Percentiles rank a stretch among this genome's conserved stretches.
Conservation (phyloP, 1,284 basidiomycete species). For the Flammula alnicola region DNA sequence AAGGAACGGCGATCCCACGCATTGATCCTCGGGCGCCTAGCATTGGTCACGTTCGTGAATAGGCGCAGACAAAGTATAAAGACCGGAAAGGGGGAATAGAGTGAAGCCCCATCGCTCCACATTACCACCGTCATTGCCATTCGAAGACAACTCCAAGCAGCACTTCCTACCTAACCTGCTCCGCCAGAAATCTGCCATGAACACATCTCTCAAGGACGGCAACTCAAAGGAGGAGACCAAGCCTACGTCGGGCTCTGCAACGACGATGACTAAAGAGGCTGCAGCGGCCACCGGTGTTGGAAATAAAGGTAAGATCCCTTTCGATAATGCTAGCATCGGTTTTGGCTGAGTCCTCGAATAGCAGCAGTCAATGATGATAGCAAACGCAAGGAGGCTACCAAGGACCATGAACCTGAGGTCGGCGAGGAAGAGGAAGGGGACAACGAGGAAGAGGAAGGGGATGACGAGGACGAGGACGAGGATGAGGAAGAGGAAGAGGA, state of each 20-base stretch:
- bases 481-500: constrained; percentile 17
- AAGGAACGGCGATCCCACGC: background rate
- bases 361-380: no score
- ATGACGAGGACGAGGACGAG: constrained; percentile 4
- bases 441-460: constrained; percentile 3
- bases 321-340: no score
- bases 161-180: no score
- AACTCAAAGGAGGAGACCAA: background rate
- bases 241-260: background rate
- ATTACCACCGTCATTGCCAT: constrained; percentile 1
- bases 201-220: no score
- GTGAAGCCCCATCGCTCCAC: background rate
- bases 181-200: no score
- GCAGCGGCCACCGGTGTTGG: no score
- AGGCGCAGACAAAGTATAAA: background rate
- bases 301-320: no score
- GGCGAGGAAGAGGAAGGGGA: background rate
- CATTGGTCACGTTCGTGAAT: no score
- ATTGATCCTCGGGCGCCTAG: no score
- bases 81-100: background rate
- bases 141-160: background rate
- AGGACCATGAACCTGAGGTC: background rate
- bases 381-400: background rate
- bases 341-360: no score
- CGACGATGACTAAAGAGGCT: background rate